Evolutionary conservation across 2,329 filamentous ascomycete species (phyloP), one percentile per base, ranked within the genome.

Genomic region (Cladosporium sphaerospermum): DNA sequence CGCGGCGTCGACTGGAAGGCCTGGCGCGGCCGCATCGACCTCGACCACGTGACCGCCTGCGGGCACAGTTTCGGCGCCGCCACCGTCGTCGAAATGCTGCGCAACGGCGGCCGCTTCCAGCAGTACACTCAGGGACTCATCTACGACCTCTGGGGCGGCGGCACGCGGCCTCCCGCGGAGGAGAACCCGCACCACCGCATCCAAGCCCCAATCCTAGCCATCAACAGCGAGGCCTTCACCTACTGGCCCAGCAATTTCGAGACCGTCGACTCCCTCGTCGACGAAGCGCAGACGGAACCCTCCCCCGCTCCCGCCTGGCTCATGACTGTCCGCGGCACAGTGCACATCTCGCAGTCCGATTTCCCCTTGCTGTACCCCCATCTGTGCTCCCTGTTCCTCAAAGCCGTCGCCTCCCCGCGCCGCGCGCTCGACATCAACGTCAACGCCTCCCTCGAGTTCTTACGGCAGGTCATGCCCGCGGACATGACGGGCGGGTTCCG

Each of bases 171-270:
- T 51, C 64, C 68, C 1, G 63, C 64, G 3, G 73, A 77, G 31
- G 70, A 74, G 8, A 45, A 55, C 14, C 68, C 71, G 1, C 61
- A 72, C 3, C 71, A 78, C 53, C 71, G 73, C 13, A 75, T 79
- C 42, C 69, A 71, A 36, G 73, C 77, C 10, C 83, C 83, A 4
- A 62, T 86, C 7, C 72, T 87, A 5, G 79, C 78, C 3, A 81
- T 87, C 62, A 84, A 84, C 45, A 81, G 77, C 5, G 84, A 87
- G 65, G 83, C 82, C 0, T 86, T 86, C 69, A 85, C 85, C 74
- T 83, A 86, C 67, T 86, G 83, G 83, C 75, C 78, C 18, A 72
- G 75, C 2, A 87, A 86, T 56, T 84, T 84, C 61, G 69, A 80
- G 39, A 74, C 78, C 34, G 74, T 85, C 9, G 73, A 78, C 56